A percentile compares a stretch with the other conserved stretches of the same genome.
Conservation (phyloP, 495 filamentous ascomycete genomes). For the Aspergillus steynii region DNA sequence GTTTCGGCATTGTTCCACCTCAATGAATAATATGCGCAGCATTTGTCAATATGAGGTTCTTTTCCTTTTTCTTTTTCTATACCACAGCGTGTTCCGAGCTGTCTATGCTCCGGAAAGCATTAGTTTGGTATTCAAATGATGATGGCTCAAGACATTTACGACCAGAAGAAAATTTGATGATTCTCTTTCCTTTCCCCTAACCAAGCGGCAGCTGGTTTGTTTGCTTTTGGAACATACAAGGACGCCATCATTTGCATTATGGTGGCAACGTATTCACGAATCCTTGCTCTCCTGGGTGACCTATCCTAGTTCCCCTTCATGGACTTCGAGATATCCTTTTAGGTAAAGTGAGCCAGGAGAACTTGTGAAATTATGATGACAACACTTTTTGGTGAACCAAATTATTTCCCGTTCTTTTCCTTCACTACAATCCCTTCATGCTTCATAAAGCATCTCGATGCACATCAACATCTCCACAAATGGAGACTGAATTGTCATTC, state of each 20-base stretch:
- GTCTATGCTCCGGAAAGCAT: neutral
- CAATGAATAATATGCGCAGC: constrained; percentile 35
- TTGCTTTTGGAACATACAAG: constrained; percentile 13
- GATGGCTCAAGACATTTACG: constrained; percentile 26
- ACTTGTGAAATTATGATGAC: neutral
- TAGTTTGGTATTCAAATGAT: constrained; percentile 17
- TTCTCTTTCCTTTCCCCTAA: constrained; percentile 7
- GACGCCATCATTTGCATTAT: neutral
- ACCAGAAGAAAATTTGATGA: constrained; percentile 23
- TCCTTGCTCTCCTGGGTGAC: neutral
- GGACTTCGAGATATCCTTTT: neutral
- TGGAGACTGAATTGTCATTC: neutral
- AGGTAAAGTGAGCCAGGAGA: neutral
- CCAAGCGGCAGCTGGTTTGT: constrained; percentile 2
- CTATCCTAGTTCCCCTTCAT: neutral
- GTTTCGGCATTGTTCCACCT: constrained; percentile 84
- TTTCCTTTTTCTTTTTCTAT: neutral
- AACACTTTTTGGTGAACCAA: neutral
- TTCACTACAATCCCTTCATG: neutral
- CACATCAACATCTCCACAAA: neutral
- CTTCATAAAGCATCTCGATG: too few species aligned
- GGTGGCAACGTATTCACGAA: neutral
- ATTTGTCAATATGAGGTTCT: neutral
- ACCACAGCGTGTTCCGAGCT: neutral
- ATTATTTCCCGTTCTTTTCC: neutral